A percentile compares a stretch with the other conserved stretches of the same genome.
phyloP scores from a whole-genome alignment of 805 yeast genomes.

The Nakazawaea populi region DNA sequence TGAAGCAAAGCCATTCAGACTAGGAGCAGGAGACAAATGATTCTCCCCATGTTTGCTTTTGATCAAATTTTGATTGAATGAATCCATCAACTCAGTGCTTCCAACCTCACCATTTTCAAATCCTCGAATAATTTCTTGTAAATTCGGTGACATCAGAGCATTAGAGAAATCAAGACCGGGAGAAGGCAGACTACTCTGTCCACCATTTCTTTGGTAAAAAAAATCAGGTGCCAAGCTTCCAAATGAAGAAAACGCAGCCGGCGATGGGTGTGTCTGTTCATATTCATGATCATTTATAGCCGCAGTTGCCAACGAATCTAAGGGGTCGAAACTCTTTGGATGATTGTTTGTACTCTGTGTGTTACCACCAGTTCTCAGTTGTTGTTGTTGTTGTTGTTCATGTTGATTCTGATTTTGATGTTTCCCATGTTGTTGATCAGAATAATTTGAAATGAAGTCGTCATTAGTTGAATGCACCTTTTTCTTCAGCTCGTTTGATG shows the following conservation, averaged over 20 bases:
- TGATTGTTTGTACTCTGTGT: neutral
- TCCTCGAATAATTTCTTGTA: constrained; percentile 2
- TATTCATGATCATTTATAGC: neutral
- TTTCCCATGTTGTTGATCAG: neutral
- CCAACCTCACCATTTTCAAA: constrained; percentile 1
- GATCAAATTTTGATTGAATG: constrained; percentile 1
- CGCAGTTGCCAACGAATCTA: constrained; percentile 1
- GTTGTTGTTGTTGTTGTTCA: neutral
- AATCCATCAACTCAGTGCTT: neutral
- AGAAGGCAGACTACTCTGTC: constrained; percentile 1
- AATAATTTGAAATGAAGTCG: neutral
- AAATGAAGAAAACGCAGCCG: neutral
- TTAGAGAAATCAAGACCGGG: neutral
- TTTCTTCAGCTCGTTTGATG: neutral
- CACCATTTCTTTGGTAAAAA: neutral
- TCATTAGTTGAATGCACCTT: neutral
- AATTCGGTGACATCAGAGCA: constrained; percentile 1
- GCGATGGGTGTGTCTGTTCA: neutral
- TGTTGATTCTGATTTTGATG: neutral
- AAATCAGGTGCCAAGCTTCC: neutral
- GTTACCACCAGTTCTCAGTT: neutral
- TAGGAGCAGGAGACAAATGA: neutral
- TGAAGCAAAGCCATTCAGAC: constrained; percentile 11
- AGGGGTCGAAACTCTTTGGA: neutral
- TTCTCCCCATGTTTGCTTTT: neutral